phyloP scores from a whole-genome alignment of 768 basidiomycete genomes.

The Suillus subalutaceus region DNA sequence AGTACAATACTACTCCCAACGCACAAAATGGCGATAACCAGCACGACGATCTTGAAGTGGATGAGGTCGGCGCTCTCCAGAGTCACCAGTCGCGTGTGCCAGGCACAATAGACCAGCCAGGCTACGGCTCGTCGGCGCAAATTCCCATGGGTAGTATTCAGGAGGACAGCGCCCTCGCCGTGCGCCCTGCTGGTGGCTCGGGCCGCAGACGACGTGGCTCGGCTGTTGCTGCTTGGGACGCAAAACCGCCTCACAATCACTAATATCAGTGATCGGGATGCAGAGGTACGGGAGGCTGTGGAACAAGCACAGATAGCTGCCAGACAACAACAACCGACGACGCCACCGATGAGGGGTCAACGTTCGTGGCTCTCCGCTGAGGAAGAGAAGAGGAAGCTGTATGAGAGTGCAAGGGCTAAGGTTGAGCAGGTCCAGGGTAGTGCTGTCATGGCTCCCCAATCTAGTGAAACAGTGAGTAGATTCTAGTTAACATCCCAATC shows the following conservation, averaged over 20 bases:
- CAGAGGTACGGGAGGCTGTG: slow-evolving; percentile 44
- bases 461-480: not conserved
- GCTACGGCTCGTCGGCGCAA: slow-evolving; percentile 25
- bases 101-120: slow-evolving; percentile 32
- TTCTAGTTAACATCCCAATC: not conserved
- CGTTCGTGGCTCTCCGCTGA: slow-evolving; percentile 38
- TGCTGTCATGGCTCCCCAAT: slow-evolving; percentile 22
- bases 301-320: slow-evolving; percentile 37
- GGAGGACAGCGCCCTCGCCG: slow-evolving; percentile 19
- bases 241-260: slow-evolving; percentile 44
- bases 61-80: slow-evolving; percentile 27
- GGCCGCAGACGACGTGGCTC: slow-evolving; percentile 36
- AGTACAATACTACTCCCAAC: slow-evolving; percentile 33
- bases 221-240: slow-evolving; percentile 19
- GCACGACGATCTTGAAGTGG: slow-evolving; percentile 14
- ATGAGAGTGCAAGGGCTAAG: slow-evolving; percentile 42
- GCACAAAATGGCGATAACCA: slow-evolving; percentile 23
- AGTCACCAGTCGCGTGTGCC: slow-evolving; percentile 8
- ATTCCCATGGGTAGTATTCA: slow-evolving; percentile 28
- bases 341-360: slow-evolving; percentile 31
- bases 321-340: slow-evolving; percentile 22
- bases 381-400: slow-evolving; percentile 45
- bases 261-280: slow-evolving; percentile 42
- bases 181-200: slow-evolving; percentile 16
- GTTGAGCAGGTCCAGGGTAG: slow-evolving; percentile 43